Conservation (phyloP, 2,329 filamentous ascomycete species). For the Paracorniculantispora psalliotae region DNA sequence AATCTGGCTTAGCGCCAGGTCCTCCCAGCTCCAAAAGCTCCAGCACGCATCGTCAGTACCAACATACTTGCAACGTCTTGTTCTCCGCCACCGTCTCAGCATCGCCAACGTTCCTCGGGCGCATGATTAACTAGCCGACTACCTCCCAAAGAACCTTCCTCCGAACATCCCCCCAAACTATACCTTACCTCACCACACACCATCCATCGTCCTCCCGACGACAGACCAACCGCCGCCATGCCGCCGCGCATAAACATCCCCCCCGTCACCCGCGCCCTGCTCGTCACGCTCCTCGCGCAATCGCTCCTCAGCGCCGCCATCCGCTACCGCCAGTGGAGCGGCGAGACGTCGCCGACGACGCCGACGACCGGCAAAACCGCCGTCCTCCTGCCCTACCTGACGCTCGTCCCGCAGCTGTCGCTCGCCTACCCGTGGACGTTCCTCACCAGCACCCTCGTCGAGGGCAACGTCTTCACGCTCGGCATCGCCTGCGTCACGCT, state of each 20-base stretch:
- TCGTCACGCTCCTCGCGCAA: slow-evolving; percentile 69
- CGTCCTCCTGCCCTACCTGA: slow-evolving; percentile 81
- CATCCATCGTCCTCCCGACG: not conserved
- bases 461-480: slow-evolving; percentile 88
- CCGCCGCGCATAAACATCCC: slow-evolving; percentile 84
- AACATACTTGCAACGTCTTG: not conserved
- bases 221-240: slow-evolving; percentile 46
- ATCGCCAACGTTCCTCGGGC: no score
- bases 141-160: no score
- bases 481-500: slow-evolving; percentile 71
- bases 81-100: not conserved
- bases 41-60: not conserved
- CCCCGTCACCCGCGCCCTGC: slow-evolving; percentile 77
- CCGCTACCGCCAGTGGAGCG: slow-evolving; percentile 64
- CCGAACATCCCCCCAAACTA: no score
- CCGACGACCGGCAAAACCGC: slow-evolving; percentile 55
- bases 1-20: not conserved
- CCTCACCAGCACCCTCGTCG: slow-evolving; percentile 77
- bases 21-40: not conserved
- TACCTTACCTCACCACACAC: not conserved
- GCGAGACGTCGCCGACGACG: no score
- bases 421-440: slow-evolving; percentile 93
- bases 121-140: no score
- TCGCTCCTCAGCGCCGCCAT: slow-evolving; percentile 78
- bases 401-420: slow-evolving; percentile 76